These are phyloP conservation scores for Parastagonospora avenae DNA, from an alignment of 2,329 filamentous ascomycete species.

Conservation along the genomic window DNA sequence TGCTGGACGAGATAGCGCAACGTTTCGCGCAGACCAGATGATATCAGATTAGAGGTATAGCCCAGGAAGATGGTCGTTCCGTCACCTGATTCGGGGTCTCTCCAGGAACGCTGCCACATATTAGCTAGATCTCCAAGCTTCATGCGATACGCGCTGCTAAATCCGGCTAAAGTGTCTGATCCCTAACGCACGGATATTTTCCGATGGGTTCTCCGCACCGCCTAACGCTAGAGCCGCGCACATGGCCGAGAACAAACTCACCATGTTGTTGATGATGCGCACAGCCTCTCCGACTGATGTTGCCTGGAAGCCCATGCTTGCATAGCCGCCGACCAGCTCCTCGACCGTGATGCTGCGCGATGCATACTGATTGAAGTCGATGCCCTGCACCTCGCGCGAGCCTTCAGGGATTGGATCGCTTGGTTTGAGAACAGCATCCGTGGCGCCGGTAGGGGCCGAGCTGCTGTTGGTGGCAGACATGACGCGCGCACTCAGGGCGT, in stretches of 20 bases:
- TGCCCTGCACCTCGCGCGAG: slow-evolving; percentile 81
- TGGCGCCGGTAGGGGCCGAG: slow-evolving; percentile 55
- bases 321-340: slow-evolving; percentile 81
- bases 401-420: slow-evolving; percentile 81
- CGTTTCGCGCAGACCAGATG: slow-evolving; percentile 89
- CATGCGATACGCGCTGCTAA: slow-evolving; percentile 27
- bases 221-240: slow-evolving; percentile 18
- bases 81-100: slow-evolving; percentile 76
- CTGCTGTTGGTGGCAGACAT: slow-evolving; percentile 27
- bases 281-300: slow-evolving; percentile 84
- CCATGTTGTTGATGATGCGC: slow-evolving; percentile 94
- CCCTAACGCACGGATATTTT: slow-evolving; percentile 28
- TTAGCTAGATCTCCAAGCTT: slow-evolving; percentile 34
- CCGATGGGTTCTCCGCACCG: slow-evolving; percentile 23
- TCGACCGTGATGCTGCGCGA: slow-evolving; percentile 79
- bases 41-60: slow-evolving; percentile 97
- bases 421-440: slow-evolving; percentile 81
- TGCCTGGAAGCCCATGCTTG: slow-evolving; percentile 83
- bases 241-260: slow-evolving; percentile 48
- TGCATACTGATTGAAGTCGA: slow-evolving; percentile 87
- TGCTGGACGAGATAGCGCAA: slow-evolving; percentile 93
- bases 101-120: slow-evolving; percentile 70
- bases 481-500: slow-evolving; percentile 6
- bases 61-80: slow-evolving; percentile 94
- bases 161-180: slow-evolving; percentile 39